Base-by-base conservation (phyloP, 371 early-diverging fungal genomes). In the Rhizopus sp. region DNA sequence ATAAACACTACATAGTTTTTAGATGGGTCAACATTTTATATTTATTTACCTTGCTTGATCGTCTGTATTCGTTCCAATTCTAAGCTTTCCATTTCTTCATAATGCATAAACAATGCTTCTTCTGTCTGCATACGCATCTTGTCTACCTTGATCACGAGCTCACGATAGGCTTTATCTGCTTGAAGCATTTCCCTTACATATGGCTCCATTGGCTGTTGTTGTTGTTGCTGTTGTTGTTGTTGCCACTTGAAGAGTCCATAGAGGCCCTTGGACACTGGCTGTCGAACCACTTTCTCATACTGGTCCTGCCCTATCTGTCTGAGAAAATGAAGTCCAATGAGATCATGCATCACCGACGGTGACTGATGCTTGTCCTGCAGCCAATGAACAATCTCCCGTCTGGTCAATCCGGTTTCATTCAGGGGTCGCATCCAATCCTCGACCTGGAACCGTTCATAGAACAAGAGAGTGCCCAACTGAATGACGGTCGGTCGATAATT, bases 21-120 rank as follows among this genome's bases (percentile, higher is more conserved):
- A 38, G 48, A 58, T 41, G 62, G 59, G 7, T 17, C 34, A n/a
- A 17, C 3, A 48, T 17, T 31, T 37, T 31, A 47, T 44, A 16
- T 31, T 17, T 51, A 10, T 47, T 41, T 38, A 80, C 84, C 79
- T 68, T 82, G 75, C 57, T 84, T 84, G 32, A 83, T 73, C 0
- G 81, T 73, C 46, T 78, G 78, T 52, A 86, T 80, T 15, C 87
- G 71, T 40, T 84, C 84, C 9, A 75, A 62, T 57, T 86, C 87
- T 15, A 77, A 58, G 42, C 69, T 76, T 55, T 86, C 82, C 77
- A 86, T 73, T 48, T 78, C 75, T 35, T 79, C 81, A 68, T 76
- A 80, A 56, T 86, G 84, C 34, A 62, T 55, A 55, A 81, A 79
- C 70, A 91, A 46, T 37, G 73, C 60, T 71, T 88, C 86, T 68